These are phyloP conservation scores for Lactarius quietus DNA, from an alignment of 768 basidiomycete species.

Conservation along the genomic window DNA sequence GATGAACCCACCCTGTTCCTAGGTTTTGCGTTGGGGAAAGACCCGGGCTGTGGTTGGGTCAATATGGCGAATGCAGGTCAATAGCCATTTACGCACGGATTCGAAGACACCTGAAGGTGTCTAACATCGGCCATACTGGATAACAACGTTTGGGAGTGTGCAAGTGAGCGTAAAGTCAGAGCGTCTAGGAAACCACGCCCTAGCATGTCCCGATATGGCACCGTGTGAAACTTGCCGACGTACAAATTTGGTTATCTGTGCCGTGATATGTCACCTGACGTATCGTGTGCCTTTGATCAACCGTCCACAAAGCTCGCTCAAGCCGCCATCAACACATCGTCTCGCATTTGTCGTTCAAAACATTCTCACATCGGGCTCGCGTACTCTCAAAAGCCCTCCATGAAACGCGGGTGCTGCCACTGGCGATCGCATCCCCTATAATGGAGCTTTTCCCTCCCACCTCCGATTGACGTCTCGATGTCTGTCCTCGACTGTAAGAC, in stretches of 20 bases:
- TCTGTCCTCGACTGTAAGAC: slow-evolving; percentile 94
- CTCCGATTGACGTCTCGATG: slow-evolving; percentile 86
- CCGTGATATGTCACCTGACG: too few species aligned
- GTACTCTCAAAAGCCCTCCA: slow-evolving; percentile 7
- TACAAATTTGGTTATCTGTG: too few species aligned
- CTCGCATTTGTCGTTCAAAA: background rate
- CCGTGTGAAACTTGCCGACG: too few species aligned
- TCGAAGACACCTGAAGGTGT: background rate
- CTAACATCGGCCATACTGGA: background rate
- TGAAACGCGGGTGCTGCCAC: slow-evolving; percentile 29
- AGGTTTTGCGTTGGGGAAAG: background rate
- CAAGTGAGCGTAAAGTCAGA: background rate
- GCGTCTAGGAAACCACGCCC: too few species aligned
- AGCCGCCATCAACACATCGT: too few species aligned
- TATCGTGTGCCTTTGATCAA: too few species aligned
- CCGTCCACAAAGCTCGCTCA: too few species aligned
- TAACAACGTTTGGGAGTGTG: background rate
- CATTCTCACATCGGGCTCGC: slow-evolving; percentile 19
- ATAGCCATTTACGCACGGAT: background rate
- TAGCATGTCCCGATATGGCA: too few species aligned
- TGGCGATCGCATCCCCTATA: slow-evolving; percentile 23
- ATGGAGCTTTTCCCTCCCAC: slow-evolving; percentile 58
- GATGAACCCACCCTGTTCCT: background rate
- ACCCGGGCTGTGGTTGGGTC: background rate
- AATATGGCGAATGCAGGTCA: background rate